phyloP scores from a whole-genome alignment of 2,329 filamentous ascomycete species.

The Fusarium decemcellulare region DNA sequence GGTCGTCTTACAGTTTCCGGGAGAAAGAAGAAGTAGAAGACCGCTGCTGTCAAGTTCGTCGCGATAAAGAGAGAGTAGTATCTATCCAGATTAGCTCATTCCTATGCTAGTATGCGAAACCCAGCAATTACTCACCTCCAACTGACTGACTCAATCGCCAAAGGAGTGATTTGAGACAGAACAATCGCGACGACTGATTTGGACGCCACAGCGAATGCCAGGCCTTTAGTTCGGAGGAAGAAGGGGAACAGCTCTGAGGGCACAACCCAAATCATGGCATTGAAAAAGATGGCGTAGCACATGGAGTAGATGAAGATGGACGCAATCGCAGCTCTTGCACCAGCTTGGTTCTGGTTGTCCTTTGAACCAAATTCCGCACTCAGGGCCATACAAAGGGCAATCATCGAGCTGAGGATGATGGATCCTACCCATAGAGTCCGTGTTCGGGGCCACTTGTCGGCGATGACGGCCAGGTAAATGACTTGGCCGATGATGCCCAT shows the following conservation, averaged over 20 bases:
- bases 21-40: not conserved
- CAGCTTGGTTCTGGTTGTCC: constrained; percentile 25
- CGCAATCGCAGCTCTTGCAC: constrained; percentile 45
- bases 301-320: constrained; percentile 51
- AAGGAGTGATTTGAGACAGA: constrained; percentile 45
- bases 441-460: constrained; percentile 48
- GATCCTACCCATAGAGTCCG: constrained; percentile 34
- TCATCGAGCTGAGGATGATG: constrained; percentile 33
- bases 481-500: constrained; percentile 50
- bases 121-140: not conserved
- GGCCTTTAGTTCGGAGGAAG: constrained; percentile 34
- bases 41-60: not conserved
- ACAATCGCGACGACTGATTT: constrained; percentile 48
- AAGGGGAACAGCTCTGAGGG: constrained; percentile 47
- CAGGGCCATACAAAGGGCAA: constrained; percentile 47
- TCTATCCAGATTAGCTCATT: not conserved
- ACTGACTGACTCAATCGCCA: not conserved
- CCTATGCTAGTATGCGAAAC: not conserved
- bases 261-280: constrained; percentile 50
- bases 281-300: constrained; percentile 52
- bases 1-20: not conserved
- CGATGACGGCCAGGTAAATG: constrained; percentile 47
- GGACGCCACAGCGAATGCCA: constrained; percentile 44
- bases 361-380: constrained; percentile 36
- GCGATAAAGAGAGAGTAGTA: constrained; percentile 3